Base-by-base conservation (phyloP, 768 basidiomycete species). In the Hygrophoropsis aurantiaca region DNA sequence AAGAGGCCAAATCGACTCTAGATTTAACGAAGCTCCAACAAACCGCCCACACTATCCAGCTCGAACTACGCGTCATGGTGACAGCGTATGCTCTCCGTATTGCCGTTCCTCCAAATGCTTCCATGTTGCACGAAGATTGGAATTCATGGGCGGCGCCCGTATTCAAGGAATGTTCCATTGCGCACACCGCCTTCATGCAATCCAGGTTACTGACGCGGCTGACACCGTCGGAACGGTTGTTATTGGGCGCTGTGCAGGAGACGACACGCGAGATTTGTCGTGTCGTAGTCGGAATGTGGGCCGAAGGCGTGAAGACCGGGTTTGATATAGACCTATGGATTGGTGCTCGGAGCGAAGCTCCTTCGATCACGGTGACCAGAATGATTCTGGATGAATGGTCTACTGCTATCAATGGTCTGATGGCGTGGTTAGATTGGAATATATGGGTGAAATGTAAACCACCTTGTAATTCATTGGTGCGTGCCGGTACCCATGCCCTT, bases 401-500 rank as follows among this genome's bases (percentile, higher is more conserved):
- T 9, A 20, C 34, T 13, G 49, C 53, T 10, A 25, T 53, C 4
- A 15, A 42, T 2, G 18, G 15, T 15, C 33, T 59, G n/a, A 59
- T 59, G 51, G 7, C 23, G 10, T 59, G 58, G 58, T 47, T 59
- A 5, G 58, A 59, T 16, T 59, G 58, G 58, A 58, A 40, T 15
- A 52, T 56, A 26, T 59, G 58, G 58, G 43, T 58, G 13, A 59
- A 49, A 26, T 59, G 58, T 21, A 25, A 47, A 7, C 58, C 58
- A 15, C 40, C 21, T 7, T 58, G 56, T 42, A 33, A 47, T 21
- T 39, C 49, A 2, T 49, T 56, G 42, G 52, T 56, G 47, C 8
- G 65, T 40, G 39, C 20, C 16, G 5, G n/a, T n/a, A n/a, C n/a
- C n/a, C n/a, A n/a, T n/a, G n/a, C n/a, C n/a, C 10, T 44, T 20